These are phyloP conservation scores for Piloderma croceum DNA, from an alignment of 768 basidiomycete species.

Conservation along the genomic window DNA sequence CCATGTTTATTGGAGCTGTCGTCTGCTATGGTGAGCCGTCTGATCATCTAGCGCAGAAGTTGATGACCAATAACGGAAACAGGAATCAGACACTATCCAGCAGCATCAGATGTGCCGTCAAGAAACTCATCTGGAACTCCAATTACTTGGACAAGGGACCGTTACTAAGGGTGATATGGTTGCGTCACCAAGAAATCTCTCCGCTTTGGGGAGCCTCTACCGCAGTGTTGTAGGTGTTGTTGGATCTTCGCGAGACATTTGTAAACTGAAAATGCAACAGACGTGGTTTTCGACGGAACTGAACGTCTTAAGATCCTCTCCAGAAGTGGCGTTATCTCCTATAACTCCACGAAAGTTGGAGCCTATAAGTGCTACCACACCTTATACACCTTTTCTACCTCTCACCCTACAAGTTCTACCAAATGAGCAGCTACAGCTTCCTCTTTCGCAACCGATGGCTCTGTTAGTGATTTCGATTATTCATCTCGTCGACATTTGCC, in stretches of 20 bases:
- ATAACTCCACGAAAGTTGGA: conserved; percentile 47
- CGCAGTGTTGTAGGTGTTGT: conserved; percentile 69
- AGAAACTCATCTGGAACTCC: conserved; percentile 76
- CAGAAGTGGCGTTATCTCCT: conserved; percentile 46
- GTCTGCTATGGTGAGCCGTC: conserved; percentile 45
- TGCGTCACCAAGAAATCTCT: conserved; percentile 62
- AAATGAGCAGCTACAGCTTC: conserved; percentile 55
- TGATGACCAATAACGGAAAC: too few relatives aligned
- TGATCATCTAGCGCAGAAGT: too few relatives aligned
- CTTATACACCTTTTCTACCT: conserved; percentile 42
- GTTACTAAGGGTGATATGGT: conserved; percentile 66
- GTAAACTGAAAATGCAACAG: conserved; percentile 36
- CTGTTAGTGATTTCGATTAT: conserved; percentile 51
- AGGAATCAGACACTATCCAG: conserved; percentile 39
- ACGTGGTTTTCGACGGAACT: conserved; percentile 82
- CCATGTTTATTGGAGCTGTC: conserved; percentile 66
- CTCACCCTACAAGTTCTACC: conserved; percentile 30
- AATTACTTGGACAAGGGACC: conserved; percentile 48
- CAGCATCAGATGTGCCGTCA: conserved; percentile 59
- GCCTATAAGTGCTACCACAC: conserved; percentile 42
- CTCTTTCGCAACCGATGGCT: conserved; percentile 84
- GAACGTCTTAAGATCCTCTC: conserved; percentile 54
- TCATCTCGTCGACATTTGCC: conserved; percentile 2
- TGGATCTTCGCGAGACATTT: background rate
- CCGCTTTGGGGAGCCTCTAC: conserved; percentile 72